phyloP scores from a whole-genome alignment of 495 filamentous ascomycete genomes.

The Aspergillus egyptiacus region DNA sequence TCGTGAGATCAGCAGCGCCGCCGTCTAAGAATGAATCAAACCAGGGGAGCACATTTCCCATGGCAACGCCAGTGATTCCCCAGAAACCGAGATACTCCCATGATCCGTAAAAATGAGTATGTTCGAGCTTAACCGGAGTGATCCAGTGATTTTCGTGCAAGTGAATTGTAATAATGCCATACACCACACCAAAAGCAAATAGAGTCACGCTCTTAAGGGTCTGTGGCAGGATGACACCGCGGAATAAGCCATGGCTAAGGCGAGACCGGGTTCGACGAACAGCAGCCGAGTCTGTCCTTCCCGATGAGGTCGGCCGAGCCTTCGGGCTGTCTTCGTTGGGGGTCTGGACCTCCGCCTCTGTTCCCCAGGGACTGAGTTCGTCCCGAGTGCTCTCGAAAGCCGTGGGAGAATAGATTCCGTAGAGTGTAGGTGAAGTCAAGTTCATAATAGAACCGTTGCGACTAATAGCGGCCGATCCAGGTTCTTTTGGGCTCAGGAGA shows the following conservation, averaged over 20 bases:
- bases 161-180: slow-evolving; percentile 80
- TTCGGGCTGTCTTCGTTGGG: slow-evolving; percentile 34
- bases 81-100: slow-evolving; percentile 71
- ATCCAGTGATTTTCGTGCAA: slow-evolving; percentile 66
- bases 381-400: slow-evolving; percentile 47
- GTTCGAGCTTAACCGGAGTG: slow-evolving; percentile 55
- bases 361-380: slow-evolving; percentile 61
- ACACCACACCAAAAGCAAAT: slow-evolving; percentile 76
- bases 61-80: slow-evolving; percentile 68
- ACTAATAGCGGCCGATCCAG: slow-evolving; percentile 36
- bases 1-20: slow-evolving; percentile 15
- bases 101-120: slow-evolving; percentile 50
- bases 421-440: slow-evolving; percentile 81
- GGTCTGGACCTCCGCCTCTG: slow-evolving; percentile 62
- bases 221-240: slow-evolving; percentile 41
- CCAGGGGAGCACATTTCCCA: slow-evolving; percentile 80
- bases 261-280: slow-evolving; percentile 33
- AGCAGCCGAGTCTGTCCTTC: slow-evolving; percentile 25
- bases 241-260: slow-evolving; percentile 39
- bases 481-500: slow-evolving; percentile 28
- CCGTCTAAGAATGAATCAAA: slow-evolving; percentile 62
- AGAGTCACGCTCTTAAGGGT: slow-evolving; percentile 56
- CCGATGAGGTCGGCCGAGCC: slow-evolving; percentile 17
- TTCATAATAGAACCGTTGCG: slow-evolving; percentile 76
- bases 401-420: slow-evolving; percentile 79